Base-by-base conservation (phyloP, 768 basidiomycete genomes). In the Suillus americanus region DNA sequence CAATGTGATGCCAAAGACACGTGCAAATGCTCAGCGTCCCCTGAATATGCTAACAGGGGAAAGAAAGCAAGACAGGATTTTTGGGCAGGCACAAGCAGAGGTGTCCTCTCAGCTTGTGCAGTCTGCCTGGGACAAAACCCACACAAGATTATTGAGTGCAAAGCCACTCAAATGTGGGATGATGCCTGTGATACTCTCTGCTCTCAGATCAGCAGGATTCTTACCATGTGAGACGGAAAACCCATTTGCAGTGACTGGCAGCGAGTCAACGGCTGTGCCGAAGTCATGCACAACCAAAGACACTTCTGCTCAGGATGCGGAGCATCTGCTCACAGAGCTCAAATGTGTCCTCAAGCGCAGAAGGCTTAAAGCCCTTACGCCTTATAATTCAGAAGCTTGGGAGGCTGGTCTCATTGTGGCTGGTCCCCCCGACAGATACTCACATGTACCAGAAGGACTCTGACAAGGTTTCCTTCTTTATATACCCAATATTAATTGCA, bases 71-170 rank as follows among this genome's bases (percentile, higher is more conserved):
- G 8, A 4, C 43, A 45, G 43, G 43, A 45, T 45, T 45, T 45
- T 45, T 20, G 3, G 3, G 7, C 43, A 0, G 8, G 43, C 43
- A 20, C 20, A 45, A 45, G 8, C 43, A 20, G 43, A 45, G 20
- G 20, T 0, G 8, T 45, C 43, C 20, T 45, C 20, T 20, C 56
- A 45, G n/a, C 65, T 25, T 81, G 79, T 64, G 66, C 74, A 28
- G 38, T 80, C 4, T 81, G 79, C 67, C 73, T 82, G 14, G 73
- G 79, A 9, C 45, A 71, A 12, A 69, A 71, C 56, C 63, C 37
- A 0, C 77, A 80, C 68, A 61, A 73, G 14, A 54, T 73, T 45
- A 33, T 37, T 5, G 30, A 65, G 5, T 80, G 77, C 64, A 28
- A 3, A 0, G 37, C 71, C 3, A 30, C 62, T 0, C 56, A 25